Evolutionary conservation across 169 alveolate species (phyloP), one percentile per base, ranked within the genome.

Genomic region (Amoebophrya sp.): DNA sequence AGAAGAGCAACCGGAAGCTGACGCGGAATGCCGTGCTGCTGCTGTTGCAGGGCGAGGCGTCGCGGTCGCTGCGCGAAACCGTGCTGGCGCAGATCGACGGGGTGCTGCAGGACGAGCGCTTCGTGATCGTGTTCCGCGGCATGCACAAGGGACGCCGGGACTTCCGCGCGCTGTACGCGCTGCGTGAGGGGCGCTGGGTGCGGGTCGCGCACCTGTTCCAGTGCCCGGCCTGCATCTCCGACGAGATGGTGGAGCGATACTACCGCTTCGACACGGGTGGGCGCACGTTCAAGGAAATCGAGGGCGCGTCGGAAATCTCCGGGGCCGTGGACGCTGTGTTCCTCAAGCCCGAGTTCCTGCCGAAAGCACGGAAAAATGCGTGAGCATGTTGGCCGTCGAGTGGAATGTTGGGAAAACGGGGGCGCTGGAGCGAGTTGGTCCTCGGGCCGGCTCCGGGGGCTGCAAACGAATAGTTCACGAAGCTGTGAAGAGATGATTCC

Each of bases 241-340:
- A 18, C 35, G 35, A 18, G 35, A 66, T 66, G 83, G 83, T 66
- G 83, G 83, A 66, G 83, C 83, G 35, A 1, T 66, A 25, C 35
- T 66, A 66, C 18, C 83, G 83, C 83, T 66, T 66, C 35, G 83
- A 66, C 83, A 25, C 83, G 38, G 83, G 83, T 12, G 35, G 32
- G 35, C 83, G 83, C 83, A 66, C 83, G 35, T 66, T 66, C 83
- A 66, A 66, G 83, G 83, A 66, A 25, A 66, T 66, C 29, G 83
- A 66, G 35, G 83, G 83, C 2, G 83, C 83, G 35, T 12, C 35
- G 7, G 83, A 66, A n/a, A 66, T 66, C 83, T 25, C 39, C 35
- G 83, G 83, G 35, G 83, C 83, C 39, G 83, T 66, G 83, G 83
- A 66, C 35, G 83, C 83, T 2, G 83, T 66, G 35, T 66, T 66